Base-by-base conservation (phyloP, 1,139 yeast genomes). In the Taphrina sp. region DNA sequence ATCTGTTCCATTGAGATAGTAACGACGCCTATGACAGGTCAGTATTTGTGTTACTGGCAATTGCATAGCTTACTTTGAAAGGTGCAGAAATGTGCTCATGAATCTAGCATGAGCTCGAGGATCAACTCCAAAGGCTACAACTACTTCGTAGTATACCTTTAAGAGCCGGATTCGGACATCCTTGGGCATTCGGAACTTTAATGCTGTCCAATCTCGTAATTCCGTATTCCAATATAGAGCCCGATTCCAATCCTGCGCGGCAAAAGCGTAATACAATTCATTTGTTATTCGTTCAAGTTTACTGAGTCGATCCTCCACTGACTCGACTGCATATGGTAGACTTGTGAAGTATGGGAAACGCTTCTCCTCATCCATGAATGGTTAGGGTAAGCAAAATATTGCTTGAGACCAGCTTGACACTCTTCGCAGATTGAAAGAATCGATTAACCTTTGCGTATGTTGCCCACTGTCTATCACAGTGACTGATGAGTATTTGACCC, bases 161-260 rank as follows among this genome's bases (percentile, higher is more conserved):
- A 89, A 82, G 53, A 92, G 75, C 2, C 79, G 74, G 29, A 81
- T 74, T 58, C 92, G 76, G 45, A 82, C 71, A 1, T 74, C 66
- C 17, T 88, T 64, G 0, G 98, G 97, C 74, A 92, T 76, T 56
- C 84, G 86, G 64, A 85, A 83, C 67, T 88, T 88, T 80, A 85
- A 83, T 61, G 79, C 79, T 60, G 89, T 70, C 81, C 96, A 85
- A 41, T 85, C 83, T 57, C 82, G 76, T 61, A 92, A 75, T 67
- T 89, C 96, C 58, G 86, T 83, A 0, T 96, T 85, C 96, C 96
- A 90, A 60, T 85, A 7, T 87, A 52, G 83, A 39, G 83, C 79
- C 7, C 85, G 81, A 3, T 85, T 83, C 0, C 92, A 73, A 67
- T 89, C 96, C 61, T 83, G 72, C 3, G 95, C 81, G 62, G 80